Evolutionary conservation across 2,329 filamentous ascomycete species (phyloP).

Genomic region (Cladosporium sp.): DNA sequence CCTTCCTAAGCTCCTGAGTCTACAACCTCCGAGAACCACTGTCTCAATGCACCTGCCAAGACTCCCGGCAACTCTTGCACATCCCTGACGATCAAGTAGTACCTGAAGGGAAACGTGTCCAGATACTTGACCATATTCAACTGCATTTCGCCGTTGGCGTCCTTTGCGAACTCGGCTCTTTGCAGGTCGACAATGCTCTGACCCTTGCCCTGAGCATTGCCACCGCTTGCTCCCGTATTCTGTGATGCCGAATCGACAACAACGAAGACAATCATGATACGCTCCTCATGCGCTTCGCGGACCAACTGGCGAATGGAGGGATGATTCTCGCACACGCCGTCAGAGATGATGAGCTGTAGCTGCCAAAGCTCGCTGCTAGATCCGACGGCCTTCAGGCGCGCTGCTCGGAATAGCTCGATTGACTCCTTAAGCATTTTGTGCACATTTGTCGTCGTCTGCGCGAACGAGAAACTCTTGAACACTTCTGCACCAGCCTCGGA

Average conservation of each 20-base stretch:
- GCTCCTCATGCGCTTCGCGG: conserved; percentile 83
- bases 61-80: conserved; percentile 88
- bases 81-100: conserved; percentile 92
- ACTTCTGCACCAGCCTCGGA: conserved; percentile 79
- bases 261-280: conserved; percentile 98
- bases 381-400: conserved; percentile 59
- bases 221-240: conserved; percentile 20
- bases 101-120: conserved; percentile 94
- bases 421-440: conserved; percentile 72
- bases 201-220: conserved; percentile 43
- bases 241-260: conserved; percentile 70
- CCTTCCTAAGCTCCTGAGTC: conserved; percentile 34
- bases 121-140: conserved; percentile 88
- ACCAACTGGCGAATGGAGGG: conserved; percentile 79
- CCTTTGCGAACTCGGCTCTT: conserved; percentile 76
- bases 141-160: conserved; percentile 62
- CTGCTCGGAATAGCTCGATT: conserved; percentile 78
- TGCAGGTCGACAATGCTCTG: conserved; percentile 81
- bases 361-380: conserved; percentile 81
- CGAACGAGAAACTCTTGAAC: conserved; percentile 80
- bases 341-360: conserved; percentile 86
- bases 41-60: conserved; percentile 81
- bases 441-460: conserved; percentile 84
- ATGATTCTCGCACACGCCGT: conserved; percentile 90
- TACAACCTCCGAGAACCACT: conserved; percentile 84